Evolutionary conservation across 2,329 filamentous ascomycete species (phyloP), one percentile per base, ranked within the genome.

Genomic region (Lachnellula hyalina): DNA sequence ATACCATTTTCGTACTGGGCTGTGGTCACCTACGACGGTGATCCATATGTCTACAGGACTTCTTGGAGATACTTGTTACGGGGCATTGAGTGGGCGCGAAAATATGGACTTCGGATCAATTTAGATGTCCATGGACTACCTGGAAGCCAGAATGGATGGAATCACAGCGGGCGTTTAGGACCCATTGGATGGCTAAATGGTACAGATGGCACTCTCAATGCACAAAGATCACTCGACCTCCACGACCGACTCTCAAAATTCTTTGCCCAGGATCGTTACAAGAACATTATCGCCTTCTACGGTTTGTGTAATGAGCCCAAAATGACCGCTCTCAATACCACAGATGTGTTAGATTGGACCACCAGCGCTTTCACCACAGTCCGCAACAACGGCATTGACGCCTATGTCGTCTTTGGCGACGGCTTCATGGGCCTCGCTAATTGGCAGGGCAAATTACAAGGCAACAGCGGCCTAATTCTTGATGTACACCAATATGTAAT

Each of bases 401-500:
- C 86, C 35, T 75, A 83, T 40, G 74, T 97, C 54, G 85, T 95
- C 40, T 94, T 99, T 67, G 93, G 92, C 53, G 94, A 99, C 72
- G 94, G 94, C 23, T 99, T 99, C 77, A 83, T 95, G 74, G 93
- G 93, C 11, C 81, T 97, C 4, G 79, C 80, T 62, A 93, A 95
- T 67, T 99, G 94, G 94, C 85, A 96, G 70, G 90, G 89, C 41
- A 80, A 88, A 69, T 81, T 97, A 63, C 82, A 87, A 62, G 78
- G 80, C 21, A 81, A 88, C 67, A 78, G 86, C 47, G 81, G 85
- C 60, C 77, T 97, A 61, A 82, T 96, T 17, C 83, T 99, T n/a
- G 94, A 99, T 72, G 94, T 95, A 38, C 94, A 99, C 73, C 93
- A 97, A 72, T 99, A 99, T 72, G 90, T 96, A 67, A 96, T 96